A percentile compares a stretch with the other conserved stretches of the same genome.
Evolutionary conservation across 108 stramenopile species (phyloP).

Genomic region (Skeletonema menzelii): DNA sequence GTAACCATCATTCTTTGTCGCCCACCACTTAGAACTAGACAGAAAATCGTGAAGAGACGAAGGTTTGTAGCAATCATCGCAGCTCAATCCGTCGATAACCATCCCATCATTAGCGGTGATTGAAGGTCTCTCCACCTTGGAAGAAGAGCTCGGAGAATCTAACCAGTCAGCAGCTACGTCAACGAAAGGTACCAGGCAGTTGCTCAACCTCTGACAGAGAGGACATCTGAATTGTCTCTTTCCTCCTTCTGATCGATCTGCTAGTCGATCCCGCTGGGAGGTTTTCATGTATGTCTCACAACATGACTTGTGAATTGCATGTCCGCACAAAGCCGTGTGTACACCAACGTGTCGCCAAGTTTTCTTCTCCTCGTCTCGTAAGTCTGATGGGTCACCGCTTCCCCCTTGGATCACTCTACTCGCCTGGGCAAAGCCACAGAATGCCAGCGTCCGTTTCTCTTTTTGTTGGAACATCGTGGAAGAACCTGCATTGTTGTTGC

Average conservation of each 20-base stretch:
- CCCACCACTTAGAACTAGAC: constrained; percentile 75
- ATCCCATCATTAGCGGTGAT: neutral
- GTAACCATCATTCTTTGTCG: constrained; percentile 49
- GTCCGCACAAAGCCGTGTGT: constrained; percentile 82
- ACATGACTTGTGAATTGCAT: constrained; percentile 85
- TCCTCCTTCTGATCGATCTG: constrained; percentile 47
- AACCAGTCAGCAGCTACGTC: constrained; percentile 85
- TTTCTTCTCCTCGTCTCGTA: neutral
- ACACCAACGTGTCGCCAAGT: constrained; percentile 72
- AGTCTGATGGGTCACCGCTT: constrained; percentile 53
- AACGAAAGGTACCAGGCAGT: constrained; percentile 84
- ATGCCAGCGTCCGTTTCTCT: constrained; percentile 62
- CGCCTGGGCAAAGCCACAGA: constrained; percentile 80
- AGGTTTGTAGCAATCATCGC: constrained; percentile 4
- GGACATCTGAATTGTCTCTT: constrained; percentile 82
- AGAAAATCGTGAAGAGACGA: constrained; percentile 57
- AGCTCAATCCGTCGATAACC: constrained; percentile 7
- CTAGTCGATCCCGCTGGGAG: constrained; percentile 61
- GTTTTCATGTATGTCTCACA: constrained; percentile 79
- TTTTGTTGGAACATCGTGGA: neutral
- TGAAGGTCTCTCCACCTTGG: too few species aligned
- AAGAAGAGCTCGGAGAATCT: constrained; percentile 21
- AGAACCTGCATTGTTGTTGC: constrained; percentile 27
- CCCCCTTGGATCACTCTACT: constrained; percentile 84
- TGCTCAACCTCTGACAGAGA: constrained; percentile 79